Evolutionary conservation across 257 asterid species (phyloP).

Genomic region (Capsicum pubescens): DNA sequence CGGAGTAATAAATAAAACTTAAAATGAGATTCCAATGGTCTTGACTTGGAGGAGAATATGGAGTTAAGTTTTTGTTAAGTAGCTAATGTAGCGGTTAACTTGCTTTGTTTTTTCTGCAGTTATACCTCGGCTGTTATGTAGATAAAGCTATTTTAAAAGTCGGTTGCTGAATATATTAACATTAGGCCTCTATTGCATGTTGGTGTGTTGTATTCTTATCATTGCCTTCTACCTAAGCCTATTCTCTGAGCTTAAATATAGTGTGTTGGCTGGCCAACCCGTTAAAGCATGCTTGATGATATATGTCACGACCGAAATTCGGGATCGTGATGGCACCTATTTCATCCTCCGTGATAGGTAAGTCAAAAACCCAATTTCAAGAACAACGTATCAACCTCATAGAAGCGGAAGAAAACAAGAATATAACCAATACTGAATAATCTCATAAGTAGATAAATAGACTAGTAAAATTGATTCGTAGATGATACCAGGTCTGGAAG

Average conservation of each 20-base stretch:
- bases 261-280: background rate
- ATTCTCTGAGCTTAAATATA: background rate
- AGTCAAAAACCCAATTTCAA: too few species aligned
- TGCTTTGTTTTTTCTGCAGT: background rate
- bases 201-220: constrained; percentile 4
- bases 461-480: too few species aligned
- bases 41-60: background rate
- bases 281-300: background rate
- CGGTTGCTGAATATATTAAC: background rate
- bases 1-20: background rate
- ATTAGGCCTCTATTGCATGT: background rate
- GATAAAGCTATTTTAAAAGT: background rate
- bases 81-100: background rate
- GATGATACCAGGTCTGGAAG: too few species aligned
- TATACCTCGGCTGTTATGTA: background rate
- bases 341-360: too few species aligned
- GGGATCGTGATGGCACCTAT: too few species aligned
- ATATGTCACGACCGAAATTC: too few species aligned
- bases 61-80: background rate
- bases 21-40: background rate
- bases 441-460: too few species aligned
- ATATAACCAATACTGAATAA: too few species aligned
- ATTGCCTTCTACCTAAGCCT: background rate
- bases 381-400: too few species aligned
- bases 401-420: too few species aligned